Conservation (phyloP, 2,329 filamentous ascomycete genomes). For the Cryphonectria radicalis region DNA sequence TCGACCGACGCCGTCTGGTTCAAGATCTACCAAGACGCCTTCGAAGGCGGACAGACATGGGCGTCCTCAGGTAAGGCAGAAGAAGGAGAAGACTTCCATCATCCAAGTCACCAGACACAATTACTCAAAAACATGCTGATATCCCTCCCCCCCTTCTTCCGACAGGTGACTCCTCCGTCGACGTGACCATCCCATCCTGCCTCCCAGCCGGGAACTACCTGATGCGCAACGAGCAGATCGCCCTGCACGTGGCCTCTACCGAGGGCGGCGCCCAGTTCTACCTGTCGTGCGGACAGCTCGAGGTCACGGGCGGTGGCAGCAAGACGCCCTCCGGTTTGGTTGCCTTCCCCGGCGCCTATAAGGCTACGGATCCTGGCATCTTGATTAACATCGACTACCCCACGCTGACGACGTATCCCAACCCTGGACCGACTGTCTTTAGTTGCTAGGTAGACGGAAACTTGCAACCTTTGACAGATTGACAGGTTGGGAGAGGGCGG, state of each 20-base stretch:
- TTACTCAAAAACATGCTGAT: background rate
- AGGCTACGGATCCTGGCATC: slow-evolving; percentile 33
- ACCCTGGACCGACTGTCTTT: slow-evolving; percentile 27
- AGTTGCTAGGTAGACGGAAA: background rate
- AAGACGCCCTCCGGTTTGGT: slow-evolving; percentile 24
- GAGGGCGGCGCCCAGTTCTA: slow-evolving; percentile 35
- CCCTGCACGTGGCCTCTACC: slow-evolving; percentile 33
- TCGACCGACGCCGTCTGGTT: slow-evolving; percentile 43
- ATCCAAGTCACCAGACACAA: too few species aligned
- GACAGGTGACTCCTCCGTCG: slow-evolving; percentile 23
- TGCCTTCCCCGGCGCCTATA: slow-evolving; percentile 34
- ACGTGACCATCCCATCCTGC: slow-evolving; percentile 34
- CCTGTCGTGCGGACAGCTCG: slow-evolving; percentile 32
- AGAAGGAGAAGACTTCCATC: too few species aligned
- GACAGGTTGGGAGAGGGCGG: background rate
- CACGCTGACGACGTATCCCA: slow-evolving; percentile 33
- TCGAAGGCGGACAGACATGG: slow-evolving; percentile 30
- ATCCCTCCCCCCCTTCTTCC: too few species aligned
- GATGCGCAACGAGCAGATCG: slow-evolving; percentile 36
- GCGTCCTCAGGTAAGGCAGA: slow-evolving; percentile 20
- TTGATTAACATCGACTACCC: slow-evolving; percentile 36
- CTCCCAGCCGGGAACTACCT: slow-evolving; percentile 36
- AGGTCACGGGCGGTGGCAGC: slow-evolving; percentile 33
- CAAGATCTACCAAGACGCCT: slow-evolving; percentile 42
- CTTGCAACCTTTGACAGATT: background rate